These are phyloP conservation scores for Scheffersomyces coipomensis DNA, from an alignment of 805 yeast species.

Conservation along the genomic window DNA sequence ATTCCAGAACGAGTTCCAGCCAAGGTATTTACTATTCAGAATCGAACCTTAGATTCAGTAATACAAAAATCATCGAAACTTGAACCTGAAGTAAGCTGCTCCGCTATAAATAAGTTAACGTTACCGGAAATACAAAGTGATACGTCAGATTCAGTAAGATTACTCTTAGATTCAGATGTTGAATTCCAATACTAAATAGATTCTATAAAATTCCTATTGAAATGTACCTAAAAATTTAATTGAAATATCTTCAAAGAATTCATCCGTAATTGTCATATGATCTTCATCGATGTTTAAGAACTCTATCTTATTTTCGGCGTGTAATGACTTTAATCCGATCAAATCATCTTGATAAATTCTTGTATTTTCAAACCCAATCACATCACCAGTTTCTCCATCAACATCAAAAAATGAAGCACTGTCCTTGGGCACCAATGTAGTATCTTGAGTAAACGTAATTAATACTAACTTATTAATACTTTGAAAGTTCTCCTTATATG, in stretches of 20 bases:
- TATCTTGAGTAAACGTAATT: constrained; percentile 59
- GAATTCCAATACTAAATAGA: not conserved
- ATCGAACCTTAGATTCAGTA: no score
- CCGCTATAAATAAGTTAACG: no score
- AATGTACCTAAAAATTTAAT: constrained; percentile 40
- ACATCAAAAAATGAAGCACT: constrained; percentile 65
- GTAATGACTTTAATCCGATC: constrained; percentile 56
- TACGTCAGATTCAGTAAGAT: not conserved
- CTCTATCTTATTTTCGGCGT: constrained; percentile 42
- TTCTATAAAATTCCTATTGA: no score
- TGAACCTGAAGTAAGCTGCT: no score
- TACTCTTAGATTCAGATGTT: not conserved
- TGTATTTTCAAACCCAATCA: constrained; percentile 49
- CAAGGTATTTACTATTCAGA: no score
- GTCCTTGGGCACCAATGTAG: constrained; percentile 71
- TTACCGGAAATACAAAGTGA: not conserved
- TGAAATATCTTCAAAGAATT: constrained; percentile 45
- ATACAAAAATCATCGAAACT: no score
- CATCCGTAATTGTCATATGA: constrained; percentile 67
- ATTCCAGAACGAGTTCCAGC: no score
- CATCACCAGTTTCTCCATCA: constrained; percentile 40
- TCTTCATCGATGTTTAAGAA: constrained; percentile 52
- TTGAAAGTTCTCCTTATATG: constrained; percentile 44
- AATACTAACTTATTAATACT: constrained; percentile 54
- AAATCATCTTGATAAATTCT: constrained; percentile 50